A percentile compares a stretch with the other conserved stretches of the same genome.
phyloP scores from a whole-genome alignment of 1,284 basidiomycete genomes.

The Ganoderma leucocontextum region DNA sequence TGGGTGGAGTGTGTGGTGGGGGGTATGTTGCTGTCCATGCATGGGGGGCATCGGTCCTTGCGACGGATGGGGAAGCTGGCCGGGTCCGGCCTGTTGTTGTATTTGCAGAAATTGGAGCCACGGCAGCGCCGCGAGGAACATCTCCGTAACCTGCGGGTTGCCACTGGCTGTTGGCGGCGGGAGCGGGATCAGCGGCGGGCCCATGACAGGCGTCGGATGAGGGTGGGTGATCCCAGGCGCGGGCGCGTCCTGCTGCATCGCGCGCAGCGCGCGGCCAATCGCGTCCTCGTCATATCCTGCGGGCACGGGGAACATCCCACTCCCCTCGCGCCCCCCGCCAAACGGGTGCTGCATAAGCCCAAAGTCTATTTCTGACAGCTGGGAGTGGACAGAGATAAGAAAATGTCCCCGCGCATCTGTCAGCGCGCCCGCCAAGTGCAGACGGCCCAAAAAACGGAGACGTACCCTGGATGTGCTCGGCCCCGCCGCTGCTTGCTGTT shows the following conservation, averaged over 20 bases:
- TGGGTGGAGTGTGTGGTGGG: slow-evolving; percentile 19
- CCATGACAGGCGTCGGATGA: slow-evolving; percentile 15
- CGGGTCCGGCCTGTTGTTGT: slow-evolving; percentile 32
- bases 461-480: slow-evolving; percentile 37
- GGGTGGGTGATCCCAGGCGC: slow-evolving; percentile 12
- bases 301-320: slow-evolving; percentile 25
- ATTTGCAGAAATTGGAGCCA: slow-evolving; percentile 43
- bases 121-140: slow-evolving; percentile 40
- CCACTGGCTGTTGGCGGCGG: slow-evolving; percentile 1
- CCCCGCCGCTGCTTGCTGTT: slow-evolving; percentile 24
- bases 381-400: slow-evolving; percentile 10
- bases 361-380: slow-evolving; percentile 35
- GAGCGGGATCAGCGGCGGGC: slow-evolving; percentile 22
- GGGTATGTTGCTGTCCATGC: slow-evolving; percentile 20
- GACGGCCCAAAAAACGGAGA: slow-evolving; percentile 13
- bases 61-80: slow-evolving; percentile 12
- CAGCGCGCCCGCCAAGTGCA: neutral
- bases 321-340: slow-evolving; percentile 15
- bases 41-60: neutral
- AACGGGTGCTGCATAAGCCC: slow-evolving; percentile 32
- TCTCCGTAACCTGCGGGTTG: slow-evolving; percentile 39
- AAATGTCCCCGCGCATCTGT: neutral
- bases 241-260: slow-evolving; percentile 36
- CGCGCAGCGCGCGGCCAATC: slow-evolving; percentile 37
- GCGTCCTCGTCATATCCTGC: slow-evolving; percentile 40